phyloP scores from a whole-genome alignment of 352 stramenopile species.

The Globisporangium orthogonon region DNA sequence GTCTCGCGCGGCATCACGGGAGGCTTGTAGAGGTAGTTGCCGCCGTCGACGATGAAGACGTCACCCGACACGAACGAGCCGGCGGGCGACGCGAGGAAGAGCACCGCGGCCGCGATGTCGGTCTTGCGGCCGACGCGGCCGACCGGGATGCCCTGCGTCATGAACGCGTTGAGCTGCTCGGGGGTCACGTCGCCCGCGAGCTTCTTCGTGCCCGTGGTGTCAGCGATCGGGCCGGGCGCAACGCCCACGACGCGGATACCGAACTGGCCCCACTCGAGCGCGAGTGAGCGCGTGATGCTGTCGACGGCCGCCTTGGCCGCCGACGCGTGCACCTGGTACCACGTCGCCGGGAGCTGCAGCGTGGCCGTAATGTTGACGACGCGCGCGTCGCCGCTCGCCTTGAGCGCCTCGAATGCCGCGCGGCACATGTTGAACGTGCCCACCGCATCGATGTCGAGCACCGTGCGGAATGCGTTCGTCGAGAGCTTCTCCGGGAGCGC shows the following conservation, averaged over 20 bases:
- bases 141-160: slow-evolving; percentile 52
- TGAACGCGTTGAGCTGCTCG: slow-evolving; percentile 34
- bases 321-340: slow-evolving; percentile 94
- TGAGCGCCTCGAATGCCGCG: slow-evolving; percentile 82
- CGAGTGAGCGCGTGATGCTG: slow-evolving; percentile 91
- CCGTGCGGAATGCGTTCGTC: slow-evolving; percentile 93
- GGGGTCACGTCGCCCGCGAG: slow-evolving; percentile 60
- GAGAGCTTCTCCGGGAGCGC: slow-evolving; percentile 78
- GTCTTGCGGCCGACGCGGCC: slow-evolving; percentile 74
- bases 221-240: slow-evolving; percentile 92
- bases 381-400: slow-evolving; percentile 50
- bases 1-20: slow-evolving; percentile 63
- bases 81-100: slow-evolving; percentile 80
- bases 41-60: slow-evolving; percentile 82
- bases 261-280: slow-evolving; percentile 95
- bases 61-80: slow-evolving; percentile 79
- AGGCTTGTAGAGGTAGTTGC: slow-evolving; percentile 72
- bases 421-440: slow-evolving; percentile 96
- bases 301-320: slow-evolving; percentile 94
- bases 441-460: slow-evolving; percentile 95
- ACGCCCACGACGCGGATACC: slow-evolving; percentile 92
- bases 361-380: slow-evolving; percentile 97
- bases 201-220: slow-evolving; percentile 93
- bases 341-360: slow-evolving; percentile 88
- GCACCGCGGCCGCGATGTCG: slow-evolving; percentile 73